Base-by-base conservation (phyloP, 345 rosid species). In the Gossypium longicalyx region DNA sequence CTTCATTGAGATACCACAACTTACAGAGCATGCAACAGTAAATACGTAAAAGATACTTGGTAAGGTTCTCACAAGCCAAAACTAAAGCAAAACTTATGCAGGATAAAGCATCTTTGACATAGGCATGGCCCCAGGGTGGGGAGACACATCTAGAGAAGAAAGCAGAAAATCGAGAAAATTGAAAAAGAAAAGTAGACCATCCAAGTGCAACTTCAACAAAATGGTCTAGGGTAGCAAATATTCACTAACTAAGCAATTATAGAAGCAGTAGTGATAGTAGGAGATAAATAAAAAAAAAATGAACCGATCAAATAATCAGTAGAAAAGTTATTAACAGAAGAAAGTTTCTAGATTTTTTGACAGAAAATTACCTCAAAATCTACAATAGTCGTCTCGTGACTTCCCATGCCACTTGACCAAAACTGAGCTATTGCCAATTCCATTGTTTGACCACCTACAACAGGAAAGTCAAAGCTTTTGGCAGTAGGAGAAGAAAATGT, bases 351-450 rank as follows among this genome's bases (percentile, higher is more conserved):
- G 49, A 25, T 68, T 22, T 47, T 9, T 45, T 41, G 6, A 13
- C 56, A 53, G 15, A 71, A 34, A 61, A 52, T 70, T 89, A 95
- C 99, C 98, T 95, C 94, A 88, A 95, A 93, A 79, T 95, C 97
- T 65, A 93, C 93, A 56, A 74, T 25, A 67, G 99, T 80, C 58
- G 85, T 83, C 83, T 93, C 97, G 72, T 83, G 86, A 85, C 98
- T 95, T 79, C 97, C 99, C 70, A 91, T 83, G 77, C 99, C 99
- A 81, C 99, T 95, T 62, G 97, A 89, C 98, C 99, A 93, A 81
- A 91, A 95, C 80, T 93, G 99, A 80, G 99, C 97, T 79, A 95
- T 74, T 68, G 89, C 90, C 77, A 95, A 84, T 83, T 95, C 99
- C 97, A 91, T 89, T 48, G 97, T 93, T 83, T 83, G 93, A 77